Evolutionary conservation across 495 filamentous ascomycete genomes (phyloP), one percentile per base, ranked within the genome.

Genomic region (Hypoxylon cercidicola): DNA sequence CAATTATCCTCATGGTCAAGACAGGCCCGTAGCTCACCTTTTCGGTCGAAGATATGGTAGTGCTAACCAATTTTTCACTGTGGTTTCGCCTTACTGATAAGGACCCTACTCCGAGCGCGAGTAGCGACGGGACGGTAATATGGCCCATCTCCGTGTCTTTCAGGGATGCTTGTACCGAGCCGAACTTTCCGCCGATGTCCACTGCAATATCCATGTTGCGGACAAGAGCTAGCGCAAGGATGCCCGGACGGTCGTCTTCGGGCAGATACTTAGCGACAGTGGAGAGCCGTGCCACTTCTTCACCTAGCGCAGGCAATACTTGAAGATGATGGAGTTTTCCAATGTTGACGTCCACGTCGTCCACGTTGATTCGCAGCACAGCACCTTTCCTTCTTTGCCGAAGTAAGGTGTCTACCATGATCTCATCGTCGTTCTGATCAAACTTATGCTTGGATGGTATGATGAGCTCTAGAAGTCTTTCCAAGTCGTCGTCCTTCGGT

Each of bases 201-300:
- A 90, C 76, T 16, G 82, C 67, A 15, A 81, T 72, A 19, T 88
- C 83, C 10, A 93, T 59, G 7, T 87, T 81, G 45, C 86, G 82
- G 39, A 97, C 68, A n/a, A 85, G 75, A 9, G 83, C 79, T 13
- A 98, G 77, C 6, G 89, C 93, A 32, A 99, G 75, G 23, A 98
- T 78, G 0, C 96, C 96, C 12, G 96, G 96, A 0, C 95, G 87
- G 62, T 97, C 94, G 77, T 98, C 96, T 71, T 98, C 93, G 0
- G 96, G 93, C 4, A 99, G 81, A 69, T 98, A 97, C 69, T 97
- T 97, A 11, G 95, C 85, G 21, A 98, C 93, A 6, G 87, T 95
- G 10, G 93, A 90, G 5, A 98, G 79, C 66, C 88, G 89, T 12
- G 89, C 82, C 32, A 98, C 58, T 70, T 99, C 96, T 40, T 90